Evolutionary conservation across 176 grass and related monocot species (phyloP), one percentile per base, ranked within the genome.

Genomic region (Tillandsia fasciculata): DNA sequence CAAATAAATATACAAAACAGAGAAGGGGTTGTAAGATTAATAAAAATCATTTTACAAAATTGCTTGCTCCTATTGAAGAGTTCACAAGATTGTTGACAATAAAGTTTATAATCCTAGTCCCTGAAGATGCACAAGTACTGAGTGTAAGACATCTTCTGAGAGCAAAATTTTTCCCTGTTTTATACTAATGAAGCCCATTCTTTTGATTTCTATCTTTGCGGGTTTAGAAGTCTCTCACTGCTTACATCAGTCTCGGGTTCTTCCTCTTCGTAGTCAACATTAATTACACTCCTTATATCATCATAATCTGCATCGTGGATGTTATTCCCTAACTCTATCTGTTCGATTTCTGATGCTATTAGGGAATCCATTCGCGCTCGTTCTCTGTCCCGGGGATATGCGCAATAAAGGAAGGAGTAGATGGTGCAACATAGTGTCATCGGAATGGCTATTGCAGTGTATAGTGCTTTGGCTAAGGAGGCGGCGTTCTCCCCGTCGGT

Each of bases 331-430:
- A 83, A 51, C 61, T 86, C 85, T 70, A 96, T 76, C 81, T 81
- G 88, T 59, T 91, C 83, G 33, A 96, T 22, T 77, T 96, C 92
- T 56, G 81, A 84, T 47, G 78, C 67, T 61, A 79, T 79, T 22
- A 96, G 66, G 3, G 81, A 87, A 79, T 96, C 77, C 86, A 96
- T 91, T 13, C 80, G 77, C 13, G 83, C 92, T 10, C 88, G 79
- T 15, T 96, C 92, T 76, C 88, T 82, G 58, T 96, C 92, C 68
- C 88, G 76, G 0, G 92, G 92, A 71, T 96, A 96, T 68, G 85
- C 84, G 72, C 78, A 85, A 51, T 96, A 91, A 26, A 96, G 49
- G 73, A 96, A 89, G 3, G 86, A 96, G 84, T 96, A 91, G 51
- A 96, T 91, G 52, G 75, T 81, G 70, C 72, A 63, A 82, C 88